A percentile compares a stretch with the other conserved stretches of the same genome.
These are phyloP conservation scores for Pontederia paniculata DNA, from an alignment of 176 grass and related monocot species.

Conservation along the genomic window DNA sequence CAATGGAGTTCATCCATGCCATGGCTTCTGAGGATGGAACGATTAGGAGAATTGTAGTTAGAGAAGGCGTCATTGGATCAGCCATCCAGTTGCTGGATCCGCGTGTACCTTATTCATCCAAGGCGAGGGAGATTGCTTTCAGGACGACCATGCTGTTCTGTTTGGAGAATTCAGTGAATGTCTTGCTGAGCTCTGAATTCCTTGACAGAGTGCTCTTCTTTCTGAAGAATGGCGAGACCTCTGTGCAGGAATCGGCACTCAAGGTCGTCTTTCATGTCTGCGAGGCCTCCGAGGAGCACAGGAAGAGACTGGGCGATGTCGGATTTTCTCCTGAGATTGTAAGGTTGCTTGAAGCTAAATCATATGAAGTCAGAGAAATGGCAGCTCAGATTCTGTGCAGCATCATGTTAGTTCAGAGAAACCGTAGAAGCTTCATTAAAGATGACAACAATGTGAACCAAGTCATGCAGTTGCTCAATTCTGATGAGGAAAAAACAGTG, in stretches of 20 bases:
- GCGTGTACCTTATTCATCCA: slow-evolving; percentile 40
- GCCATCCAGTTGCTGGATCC: slow-evolving; percentile 67
- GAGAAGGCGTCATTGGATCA: slow-evolving; percentile 49
- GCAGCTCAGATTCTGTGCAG: slow-evolving; percentile 44
- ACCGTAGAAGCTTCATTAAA: slow-evolving; percentile 49
- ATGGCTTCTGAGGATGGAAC: slow-evolving; percentile 48
- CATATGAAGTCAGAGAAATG: slow-evolving; percentile 42
- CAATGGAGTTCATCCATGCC: slow-evolving; percentile 42
- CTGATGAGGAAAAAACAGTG: slow-evolving; percentile 36
- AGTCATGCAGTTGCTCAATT: slow-evolving; percentile 57
- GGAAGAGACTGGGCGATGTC: slow-evolving; percentile 44
- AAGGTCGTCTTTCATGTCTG: slow-evolving; percentile 44
- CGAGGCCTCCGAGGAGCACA: slow-evolving; percentile 50
- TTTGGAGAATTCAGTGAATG: slow-evolving; percentile 28
- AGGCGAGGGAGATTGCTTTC: slow-evolving; percentile 70
- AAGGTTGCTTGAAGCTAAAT: slow-evolving; percentile 54
- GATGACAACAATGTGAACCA: slow-evolving; percentile 44
- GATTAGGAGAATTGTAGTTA: slow-evolving; percentile 33
- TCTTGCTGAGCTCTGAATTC: slow-evolving; percentile 32
- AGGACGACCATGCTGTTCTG: slow-evolving; percentile 51
- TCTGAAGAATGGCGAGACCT: slow-evolving; percentile 51
- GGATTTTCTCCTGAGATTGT: slow-evolving; percentile 43
- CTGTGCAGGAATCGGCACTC: slow-evolving; percentile 47
- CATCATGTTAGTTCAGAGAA: slow-evolving; percentile 35
- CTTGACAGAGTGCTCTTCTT: slow-evolving; percentile 47